Base-by-base conservation (phyloP, 2,329 filamentous ascomycete species). In the Thielaviopsis euricoi region DNA sequence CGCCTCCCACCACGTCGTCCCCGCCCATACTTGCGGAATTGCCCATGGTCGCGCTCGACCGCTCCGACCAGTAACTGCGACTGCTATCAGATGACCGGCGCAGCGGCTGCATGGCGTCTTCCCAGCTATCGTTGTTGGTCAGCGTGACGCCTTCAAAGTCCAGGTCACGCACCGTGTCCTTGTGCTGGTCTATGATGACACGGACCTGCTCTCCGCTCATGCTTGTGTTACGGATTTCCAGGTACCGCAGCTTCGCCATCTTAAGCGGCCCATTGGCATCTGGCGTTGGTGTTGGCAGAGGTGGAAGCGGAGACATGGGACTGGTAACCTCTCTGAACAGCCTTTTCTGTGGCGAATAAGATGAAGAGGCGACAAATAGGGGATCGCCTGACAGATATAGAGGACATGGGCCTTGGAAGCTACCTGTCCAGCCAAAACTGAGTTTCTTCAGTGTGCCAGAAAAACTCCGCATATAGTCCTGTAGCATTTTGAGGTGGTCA, bases 81-180 rank as follows among this genome's bases (percentile, higher is more conserved):
- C 53, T 51, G 29, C 50, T 52, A 19, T 56, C 52, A 5, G 53
- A 25, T 6, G 25, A 29, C 66, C 74, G 65, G 65, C 78, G 81
- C 58, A 94, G 72, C 1, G 86, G 85, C 46, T 82, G 80, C n/a
- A 95, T 77, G 0, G 87, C 88, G 29, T 89, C 84, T 60, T 93
- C 85, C 88, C 88, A 95, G 59, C 76, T 84, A 26, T 86, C 88
- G 37, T 74, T 74, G 61, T 79, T 77, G 55, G 81, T 76, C 50
- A 95, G 76, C 29, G 78, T 74, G 19, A 90, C 82, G 62, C 87
- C 83, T 66, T 89, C 83, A 68, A 94, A 89, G 67, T 89, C 83
- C 66, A 91, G 88, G 66, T 91, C 85, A 62, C 79, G 76, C 52
- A 94, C 79, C 0, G 81, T 84, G 58, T 74, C 73, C 29, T 80